phyloP scores from a whole-genome alignment of 305 asterid species.

The Salvia sclarea region DNA sequence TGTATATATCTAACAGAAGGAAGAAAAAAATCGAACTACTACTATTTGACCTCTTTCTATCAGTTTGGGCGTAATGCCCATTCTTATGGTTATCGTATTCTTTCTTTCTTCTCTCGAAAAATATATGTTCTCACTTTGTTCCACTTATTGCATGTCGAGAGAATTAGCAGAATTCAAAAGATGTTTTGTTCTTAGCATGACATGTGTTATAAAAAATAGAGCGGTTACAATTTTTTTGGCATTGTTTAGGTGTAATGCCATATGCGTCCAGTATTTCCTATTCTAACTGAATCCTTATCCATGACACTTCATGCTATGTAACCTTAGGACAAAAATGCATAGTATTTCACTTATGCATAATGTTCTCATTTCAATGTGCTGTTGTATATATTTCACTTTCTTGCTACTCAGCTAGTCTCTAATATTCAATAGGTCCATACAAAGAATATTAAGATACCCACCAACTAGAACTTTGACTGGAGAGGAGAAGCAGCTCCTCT shows the following conservation, averaged over 20 bases:
- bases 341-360: background rate
- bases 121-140: conserved; percentile 6
- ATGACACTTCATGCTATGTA: background rate
- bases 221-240: background rate
- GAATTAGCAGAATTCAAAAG: background rate
- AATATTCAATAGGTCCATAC: conserved; percentile 73
- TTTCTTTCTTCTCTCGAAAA: background rate
- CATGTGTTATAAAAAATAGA: background rate
- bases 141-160: background rate
- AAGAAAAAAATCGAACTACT: background rate
- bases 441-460: conserved; percentile 87
- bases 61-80: conserved; percentile 22
- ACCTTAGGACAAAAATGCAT: conserved; percentile 10
- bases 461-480: conserved; percentile 96
- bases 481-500: conserved; percentile 94
- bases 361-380: conserved; percentile 8
- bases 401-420: conserved; percentile 36
- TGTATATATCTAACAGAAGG: conserved; percentile 6
- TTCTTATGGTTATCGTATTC: background rate
- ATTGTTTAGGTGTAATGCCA: background rate
- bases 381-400: conserved; percentile 7
- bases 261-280: conserved; percentile 9
- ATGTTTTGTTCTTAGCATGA: background rate
- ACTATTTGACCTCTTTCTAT: conserved; percentile 6
- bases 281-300: background rate